These are phyloP conservation scores for Leccinum pellstonianum DNA, from an alignment of 768 basidiomycete genomes.

Conservation along the genomic window DNA sequence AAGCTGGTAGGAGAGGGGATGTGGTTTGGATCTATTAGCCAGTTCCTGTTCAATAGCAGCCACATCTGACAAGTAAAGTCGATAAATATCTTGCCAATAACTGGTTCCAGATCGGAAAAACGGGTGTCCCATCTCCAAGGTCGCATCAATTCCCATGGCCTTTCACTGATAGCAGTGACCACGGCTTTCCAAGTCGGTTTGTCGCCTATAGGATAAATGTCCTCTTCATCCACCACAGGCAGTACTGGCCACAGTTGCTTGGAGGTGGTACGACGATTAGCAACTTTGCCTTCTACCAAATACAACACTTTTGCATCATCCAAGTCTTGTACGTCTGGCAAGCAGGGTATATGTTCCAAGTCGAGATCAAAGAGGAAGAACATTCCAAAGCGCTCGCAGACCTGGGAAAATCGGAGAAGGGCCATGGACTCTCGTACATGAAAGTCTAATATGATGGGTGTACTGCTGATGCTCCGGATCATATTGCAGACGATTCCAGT, in stretches of 20 bases:
- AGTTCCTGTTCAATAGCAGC: no score
- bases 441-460: background rate
- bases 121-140: background rate
- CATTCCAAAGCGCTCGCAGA: background rate
- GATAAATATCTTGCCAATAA: no score
- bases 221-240: background rate
- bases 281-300: background rate
- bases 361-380: background rate
- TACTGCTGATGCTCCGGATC: constrained; percentile 2
- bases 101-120: background rate
- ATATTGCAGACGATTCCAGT: constrained; percentile 11
- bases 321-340: background rate
- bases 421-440: background rate
- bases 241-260: constrained; percentile 2
- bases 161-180: background rate
- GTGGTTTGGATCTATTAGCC: no score
- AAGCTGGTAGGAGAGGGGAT: no score
- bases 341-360: background rate
- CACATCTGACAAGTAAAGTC: no score
- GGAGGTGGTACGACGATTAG: background rate
- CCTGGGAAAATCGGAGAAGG: background rate
- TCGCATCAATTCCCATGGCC: background rate
- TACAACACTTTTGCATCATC: constrained; percentile 6
- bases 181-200: background rate
- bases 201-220: background rate